Evolutionary conservation across 139 green algal genomes (phyloP).

Genomic region (Chloropicon primus): DNA sequence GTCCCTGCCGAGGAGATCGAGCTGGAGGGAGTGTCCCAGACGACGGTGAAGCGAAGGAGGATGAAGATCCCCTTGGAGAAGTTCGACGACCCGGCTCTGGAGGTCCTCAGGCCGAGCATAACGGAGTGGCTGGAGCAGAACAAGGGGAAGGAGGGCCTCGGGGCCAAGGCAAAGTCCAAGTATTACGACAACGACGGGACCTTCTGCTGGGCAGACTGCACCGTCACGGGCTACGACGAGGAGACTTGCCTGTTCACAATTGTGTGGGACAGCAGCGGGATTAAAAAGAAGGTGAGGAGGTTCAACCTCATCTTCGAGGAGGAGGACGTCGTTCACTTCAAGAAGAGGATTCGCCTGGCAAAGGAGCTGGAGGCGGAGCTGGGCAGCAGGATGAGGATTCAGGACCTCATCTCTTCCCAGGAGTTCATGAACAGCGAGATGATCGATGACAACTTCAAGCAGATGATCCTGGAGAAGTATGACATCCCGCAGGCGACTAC

Average conservation of each 20-base stretch:
- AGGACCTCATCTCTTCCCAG: conserved; percentile 16
- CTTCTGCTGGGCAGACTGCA: conserved; percentile 38
- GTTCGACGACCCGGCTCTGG: conserved; percentile 48
- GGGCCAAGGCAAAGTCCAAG: conserved; percentile 23
- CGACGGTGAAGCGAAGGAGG: neutral
- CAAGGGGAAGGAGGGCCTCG: conserved; percentile 17
- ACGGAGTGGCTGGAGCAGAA: neutral
- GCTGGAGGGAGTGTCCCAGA: neutral
- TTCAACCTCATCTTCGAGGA: conserved; percentile 51
- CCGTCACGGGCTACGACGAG: conserved; percentile 19
- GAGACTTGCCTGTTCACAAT: conserved; percentile 35
- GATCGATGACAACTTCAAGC: conserved; percentile 27
- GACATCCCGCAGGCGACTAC: conserved; percentile 1
- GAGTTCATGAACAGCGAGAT: conserved; percentile 37
- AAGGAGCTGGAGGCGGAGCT: conserved; percentile 8
- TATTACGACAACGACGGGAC: conserved; percentile 37
- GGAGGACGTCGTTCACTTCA: conserved; percentile 38
- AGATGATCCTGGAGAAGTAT: conserved; percentile 15
- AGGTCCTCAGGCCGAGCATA: conserved; percentile 27
- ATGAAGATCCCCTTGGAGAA: conserved; percentile 33
- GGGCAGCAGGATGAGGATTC: conserved; percentile 6
- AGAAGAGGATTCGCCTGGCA: conserved; percentile 13
- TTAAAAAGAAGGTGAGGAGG: conserved; percentile 48
- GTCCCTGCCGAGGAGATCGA: neutral
- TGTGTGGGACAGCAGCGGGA: conserved; percentile 32